Evolutionary conservation across 805 yeast species (phyloP), one percentile per base, ranked within the genome.

Genomic region (Isabelozyma heimii): DNA sequence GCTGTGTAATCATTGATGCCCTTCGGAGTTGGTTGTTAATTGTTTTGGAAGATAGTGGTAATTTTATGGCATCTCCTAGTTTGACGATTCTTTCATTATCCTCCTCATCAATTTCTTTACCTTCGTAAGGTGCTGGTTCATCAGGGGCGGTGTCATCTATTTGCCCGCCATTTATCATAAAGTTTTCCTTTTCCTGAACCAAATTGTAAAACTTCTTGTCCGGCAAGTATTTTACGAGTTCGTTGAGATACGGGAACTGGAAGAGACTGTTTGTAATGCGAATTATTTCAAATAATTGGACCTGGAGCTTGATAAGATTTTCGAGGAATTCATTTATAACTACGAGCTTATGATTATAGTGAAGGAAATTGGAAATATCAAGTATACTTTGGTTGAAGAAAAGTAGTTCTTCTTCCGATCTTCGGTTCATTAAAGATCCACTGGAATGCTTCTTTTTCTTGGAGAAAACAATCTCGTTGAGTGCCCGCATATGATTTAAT

Each of bases 131-230:
- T 9, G 44, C 35, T 3, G 43, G 15, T 41, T 48, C 27, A 15
- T 40, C 27, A 5, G 42, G 58, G 15, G 47, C 51, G 15, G 24
- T 49, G 5, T 49, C 57, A 5, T 53, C 60, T 4, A 45, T 49
- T 6, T 42, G 45, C 6, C 55, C 54, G 2, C 46, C 51, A n/a
- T 51, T 55, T 7, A 60, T 41, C 53, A 72, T 57, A 43, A 61
- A 52, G 44, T 57, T 51, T 51, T 70, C 73, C 47, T 70, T 71
- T 39, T 59, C 59, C 44, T 67, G 68, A 4, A 73, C 65, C 17
- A 70, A 54, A 20, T 60, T 54, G 38, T 58, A 63, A 49, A 64
- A 65, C 10, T 53, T 56, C 8, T 58, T 42, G 44, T 59, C 57
- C 1, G 71, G 71, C 15, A 66, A 47, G 35, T 49, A 56, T 20